Evolutionary conservation across 2,329 filamentous ascomycete genomes (phyloP).

Genomic region (Cordyceps cicadae): DNA sequence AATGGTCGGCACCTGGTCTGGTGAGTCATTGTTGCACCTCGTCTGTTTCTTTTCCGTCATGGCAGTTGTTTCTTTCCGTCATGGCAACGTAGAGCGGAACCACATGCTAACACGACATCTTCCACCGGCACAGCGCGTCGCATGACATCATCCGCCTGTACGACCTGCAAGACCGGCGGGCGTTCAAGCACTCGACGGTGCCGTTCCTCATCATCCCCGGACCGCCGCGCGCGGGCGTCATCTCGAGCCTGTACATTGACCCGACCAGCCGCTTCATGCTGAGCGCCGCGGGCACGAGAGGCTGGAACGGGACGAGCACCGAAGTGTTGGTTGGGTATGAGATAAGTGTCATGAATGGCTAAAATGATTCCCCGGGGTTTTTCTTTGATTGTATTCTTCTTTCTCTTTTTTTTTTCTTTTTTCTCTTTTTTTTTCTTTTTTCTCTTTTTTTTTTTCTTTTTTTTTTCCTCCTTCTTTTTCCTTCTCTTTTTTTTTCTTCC

Average conservation of each 20-base stretch:
- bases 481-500: too few relatives aligned
- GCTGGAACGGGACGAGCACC: constrained; percentile 86
- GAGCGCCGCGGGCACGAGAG: constrained; percentile 80
- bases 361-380: neutral
- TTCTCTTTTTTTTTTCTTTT: too few relatives aligned
- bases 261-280: constrained; percentile 86
- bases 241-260: constrained; percentile 79
- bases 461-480: too few relatives aligned
- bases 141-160: constrained; percentile 92
- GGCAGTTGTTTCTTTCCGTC: neutral
- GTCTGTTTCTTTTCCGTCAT: neutral
- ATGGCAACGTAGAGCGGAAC: neutral
- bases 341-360: constrained; percentile 41
- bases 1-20: constrained; percentile 90
- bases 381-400: neutral
- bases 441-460: too few relatives aligned
- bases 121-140: constrained; percentile 54
- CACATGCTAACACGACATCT: neutral
- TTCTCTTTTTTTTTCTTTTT: too few relatives aligned
- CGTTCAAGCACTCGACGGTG: constrained; percentile 66
- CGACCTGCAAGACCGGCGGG: constrained; percentile 63
- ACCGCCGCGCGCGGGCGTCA: constrained; percentile 72
- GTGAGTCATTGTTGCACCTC: constrained; percentile 20
- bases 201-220: constrained; percentile 96
- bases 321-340: constrained; percentile 94